Evolutionary conservation across 2,329 filamentous ascomycete genomes (phyloP).

Genomic region (Phyllosticta citribraziliensis): DNA sequence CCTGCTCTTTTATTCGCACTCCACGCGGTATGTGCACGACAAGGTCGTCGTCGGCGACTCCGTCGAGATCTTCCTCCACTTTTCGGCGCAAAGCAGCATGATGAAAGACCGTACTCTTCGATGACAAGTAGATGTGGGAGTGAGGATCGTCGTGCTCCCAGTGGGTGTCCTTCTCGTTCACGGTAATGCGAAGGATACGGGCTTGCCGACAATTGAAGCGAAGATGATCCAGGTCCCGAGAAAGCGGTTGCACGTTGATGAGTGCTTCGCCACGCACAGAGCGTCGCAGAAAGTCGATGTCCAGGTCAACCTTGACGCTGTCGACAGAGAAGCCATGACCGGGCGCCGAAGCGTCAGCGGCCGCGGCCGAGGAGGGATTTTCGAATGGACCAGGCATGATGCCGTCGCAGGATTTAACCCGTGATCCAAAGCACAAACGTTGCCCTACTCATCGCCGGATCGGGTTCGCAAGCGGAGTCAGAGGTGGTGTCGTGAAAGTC

Average conservation of each 20-base stretch:
- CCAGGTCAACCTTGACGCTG: constrained; percentile 80
- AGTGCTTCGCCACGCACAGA: constrained; percentile 69
- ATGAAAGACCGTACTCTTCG: constrained; percentile 55
- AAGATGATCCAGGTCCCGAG: constrained; percentile 45
- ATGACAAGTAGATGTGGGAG: constrained; percentile 51
- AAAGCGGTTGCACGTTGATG: constrained; percentile 63
- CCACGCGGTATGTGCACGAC: constrained; percentile 49
- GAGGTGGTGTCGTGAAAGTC: constrained; percentile 5
- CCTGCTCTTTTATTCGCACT: constrained; percentile 52
- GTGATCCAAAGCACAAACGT: constrained; percentile 4
- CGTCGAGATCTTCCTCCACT: constrained; percentile 46
- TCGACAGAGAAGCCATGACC: constrained; percentile 46
- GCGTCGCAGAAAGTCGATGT: constrained; percentile 73
- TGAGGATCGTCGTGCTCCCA: constrained; percentile 55
- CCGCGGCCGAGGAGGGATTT: constrained; percentile 19
- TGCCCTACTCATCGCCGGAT: constrained; percentile 10
- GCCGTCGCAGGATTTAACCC: constrained; percentile 10
- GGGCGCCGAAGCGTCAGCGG: not conserved
- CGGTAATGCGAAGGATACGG: constrained; percentile 42
- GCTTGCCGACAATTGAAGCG: constrained; percentile 55
- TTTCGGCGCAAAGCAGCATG: constrained; percentile 68
- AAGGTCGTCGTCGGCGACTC: constrained; percentile 47
- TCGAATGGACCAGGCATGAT: constrained; percentile 17
- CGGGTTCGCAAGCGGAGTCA: constrained; percentile 6
- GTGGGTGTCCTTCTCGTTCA: constrained; percentile 29